A percentile compares a stretch with the other conserved stretches of the same genome.
Conservation (phyloP, 2,329 filamentous ascomycete genomes). For the Penicillium freii region DNA sequence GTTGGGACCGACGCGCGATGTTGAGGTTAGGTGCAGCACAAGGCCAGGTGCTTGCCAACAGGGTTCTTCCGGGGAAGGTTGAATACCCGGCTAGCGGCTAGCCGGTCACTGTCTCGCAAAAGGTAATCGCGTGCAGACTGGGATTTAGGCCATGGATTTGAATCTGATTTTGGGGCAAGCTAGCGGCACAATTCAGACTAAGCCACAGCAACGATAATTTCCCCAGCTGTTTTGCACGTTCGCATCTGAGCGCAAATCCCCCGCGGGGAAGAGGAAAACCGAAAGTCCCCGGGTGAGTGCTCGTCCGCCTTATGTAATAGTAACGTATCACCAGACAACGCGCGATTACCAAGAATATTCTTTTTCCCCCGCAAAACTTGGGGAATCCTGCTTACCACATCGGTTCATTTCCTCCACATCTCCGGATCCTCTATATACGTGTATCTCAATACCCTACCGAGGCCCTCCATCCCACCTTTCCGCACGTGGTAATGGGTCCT, state of each 20-base stretch:
- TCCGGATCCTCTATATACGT: neutral
- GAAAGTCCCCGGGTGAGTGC: slow-evolving; percentile 14
- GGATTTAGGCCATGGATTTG: neutral
- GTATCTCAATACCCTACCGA: neutral
- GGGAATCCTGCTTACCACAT: slow-evolving; percentile 6
- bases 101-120: slow-evolving; percentile 18
- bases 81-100: slow-evolving; percentile 18
- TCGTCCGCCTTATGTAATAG: slow-evolving; percentile 12
- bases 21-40: slow-evolving; percentile 1
- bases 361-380: slow-evolving; percentile 1
- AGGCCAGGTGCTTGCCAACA: neutral
- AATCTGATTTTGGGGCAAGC: neutral
- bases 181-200: neutral
- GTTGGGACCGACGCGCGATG: neutral
- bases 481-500: slow-evolving; percentile 14
- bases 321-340: neutral
- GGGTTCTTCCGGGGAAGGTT: slow-evolving; percentile 17
- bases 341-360: neutral
- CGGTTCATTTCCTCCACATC: neutral
- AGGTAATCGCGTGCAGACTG: slow-evolving; percentile 11
- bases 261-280: slow-evolving; percentile 21
- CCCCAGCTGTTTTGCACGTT: neutral
- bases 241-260: slow-evolving; percentile 5
- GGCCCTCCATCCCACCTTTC: neutral
- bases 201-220: neutral